Evolutionary conservation across 768 basidiomycete species (phyloP).

Genomic region (Mycena leptocephala): DNA sequence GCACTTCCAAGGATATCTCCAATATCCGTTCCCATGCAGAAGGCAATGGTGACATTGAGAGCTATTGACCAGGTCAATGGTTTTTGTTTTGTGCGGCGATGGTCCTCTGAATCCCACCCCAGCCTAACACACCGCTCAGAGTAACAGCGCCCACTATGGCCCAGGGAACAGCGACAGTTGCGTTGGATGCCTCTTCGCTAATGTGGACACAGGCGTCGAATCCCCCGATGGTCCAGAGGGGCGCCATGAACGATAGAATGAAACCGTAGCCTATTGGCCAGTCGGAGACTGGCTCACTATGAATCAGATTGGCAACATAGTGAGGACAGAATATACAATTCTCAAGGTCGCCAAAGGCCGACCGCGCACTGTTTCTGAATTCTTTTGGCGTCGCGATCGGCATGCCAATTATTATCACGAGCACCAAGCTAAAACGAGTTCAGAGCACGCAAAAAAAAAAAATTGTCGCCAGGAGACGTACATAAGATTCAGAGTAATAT

Average conservation of each 20-base stretch:
- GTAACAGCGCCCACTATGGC: conserved; percentile 63
- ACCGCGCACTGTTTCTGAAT: background rate
- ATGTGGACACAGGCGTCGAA: conserved; percentile 66
- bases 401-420: background rate
- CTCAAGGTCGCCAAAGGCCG: background rate
- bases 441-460: background rate
- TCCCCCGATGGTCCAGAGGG: conserved; percentile 42
- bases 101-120: too few relatives aligned
- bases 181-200: conserved; percentile 70
- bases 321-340: background rate
- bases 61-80: conserved; percentile 34
- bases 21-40: conserved; percentile 66
- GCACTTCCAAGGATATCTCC: conserved; percentile 53
- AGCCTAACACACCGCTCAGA: conserved; percentile 46
- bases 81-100: too few relatives aligned
- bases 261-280: conserved; percentile 65
- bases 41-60: conserved; percentile 63
- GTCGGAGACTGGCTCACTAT: conserved; percentile 53
- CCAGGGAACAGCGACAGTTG: conserved; percentile 68
- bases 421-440: background rate
- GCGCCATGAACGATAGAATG: background rate
- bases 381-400: background rate
- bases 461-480: conserved; percentile 33
- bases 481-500: conserved; percentile 55
- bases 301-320: too few relatives aligned